Evolutionary conservation across 192 early-diverging fungal genomes (phyloP), one percentile per base, ranked within the genome.

Genomic region (Jimgerdemannia lactiflua): DNA sequence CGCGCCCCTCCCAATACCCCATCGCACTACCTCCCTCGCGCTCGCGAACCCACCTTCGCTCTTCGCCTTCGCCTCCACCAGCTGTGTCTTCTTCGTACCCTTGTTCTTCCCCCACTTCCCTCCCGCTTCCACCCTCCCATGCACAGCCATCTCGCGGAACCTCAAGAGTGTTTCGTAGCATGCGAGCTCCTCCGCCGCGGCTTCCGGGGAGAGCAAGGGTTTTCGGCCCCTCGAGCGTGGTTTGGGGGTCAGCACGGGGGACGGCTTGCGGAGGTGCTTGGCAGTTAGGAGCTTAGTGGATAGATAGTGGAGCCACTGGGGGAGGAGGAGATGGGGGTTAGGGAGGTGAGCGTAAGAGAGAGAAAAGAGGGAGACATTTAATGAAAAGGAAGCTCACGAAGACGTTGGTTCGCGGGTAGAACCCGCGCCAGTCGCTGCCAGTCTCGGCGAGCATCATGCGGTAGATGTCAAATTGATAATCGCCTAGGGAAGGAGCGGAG

Each of bases 401-500:
- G 59, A 87, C 76, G 73, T 89, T 89, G 6, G 82, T 87, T 43
- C 75, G 76, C 4, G 87, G 83, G 41, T 75, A 77, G 42, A 82
- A 87, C 8, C 71, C 66, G 2, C 73, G 67, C 87, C 87, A 89
- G 43, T 89, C 77, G n/a, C 74, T 75, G 4, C 70, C 74, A 9
- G 79, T 71, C 10, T 76, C 74, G 43, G 77, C 76, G 41, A 84
- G 85, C 92, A 93, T 93, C 80, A 88, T 84, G 42, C 92, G 83
- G 67, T 93, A 93, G 44, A 93, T 87, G 40, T 93, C 92, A 74
- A 82, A 93, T 77, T 93, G 92, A 65, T 89, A 89, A 75, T 93
- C 92, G 20, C 91, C 91, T 54, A 11, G 4, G 49, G 4, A 11
- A 11, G 49, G 49, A 11, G 11, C 29, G 80, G 69, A 41, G 75